Conservation (phyloP, 2,329 filamentous ascomycete genomes). For the Alternaria metachromatica region DNA sequence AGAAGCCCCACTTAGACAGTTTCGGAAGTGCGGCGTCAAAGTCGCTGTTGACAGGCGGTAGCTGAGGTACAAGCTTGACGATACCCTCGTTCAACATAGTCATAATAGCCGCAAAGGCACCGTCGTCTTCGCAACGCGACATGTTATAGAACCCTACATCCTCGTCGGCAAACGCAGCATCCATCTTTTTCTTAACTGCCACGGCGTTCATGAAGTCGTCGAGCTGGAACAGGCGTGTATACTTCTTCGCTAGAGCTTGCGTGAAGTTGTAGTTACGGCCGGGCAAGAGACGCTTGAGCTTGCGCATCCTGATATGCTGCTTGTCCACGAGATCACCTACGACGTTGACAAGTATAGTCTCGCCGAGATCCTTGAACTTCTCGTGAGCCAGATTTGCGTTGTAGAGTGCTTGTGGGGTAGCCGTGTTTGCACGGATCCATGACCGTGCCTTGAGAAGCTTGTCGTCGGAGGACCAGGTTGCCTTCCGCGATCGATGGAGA, state of each 20-base stretch:
- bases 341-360: constrained; percentile 51
- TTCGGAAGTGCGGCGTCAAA: constrained; percentile 50
- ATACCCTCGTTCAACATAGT: constrained; percentile 68
- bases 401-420: constrained; percentile 52
- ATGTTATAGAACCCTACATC: constrained; percentile 51
- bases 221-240: constrained; percentile 61
- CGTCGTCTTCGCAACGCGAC: constrained; percentile 66
- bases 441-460: constrained; percentile 47
- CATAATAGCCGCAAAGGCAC: constrained; percentile 69
- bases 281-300: constrained; percentile 61
- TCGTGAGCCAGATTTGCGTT: constrained; percentile 47
- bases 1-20: constrained; percentile 69
- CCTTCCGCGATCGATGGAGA: constrained; percentile 20
- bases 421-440: constrained; percentile 55
- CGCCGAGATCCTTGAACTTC: constrained; percentile 48
- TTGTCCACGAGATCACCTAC: constrained; percentile 62
- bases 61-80: constrained; percentile 60
- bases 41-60: constrained; percentile 63
- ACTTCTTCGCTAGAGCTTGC: constrained; percentile 62
- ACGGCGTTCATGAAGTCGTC: constrained; percentile 59
- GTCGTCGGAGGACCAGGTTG: constrained; percentile 6
- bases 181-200: constrained; percentile 66
- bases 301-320: constrained; percentile 66
- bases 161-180: constrained; percentile 57
- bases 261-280: constrained; percentile 70